These are phyloP conservation scores for Trichoderma reesei DNA, from an alignment of 495 filamentous ascomycete species.

Conservation along the genomic window DNA sequence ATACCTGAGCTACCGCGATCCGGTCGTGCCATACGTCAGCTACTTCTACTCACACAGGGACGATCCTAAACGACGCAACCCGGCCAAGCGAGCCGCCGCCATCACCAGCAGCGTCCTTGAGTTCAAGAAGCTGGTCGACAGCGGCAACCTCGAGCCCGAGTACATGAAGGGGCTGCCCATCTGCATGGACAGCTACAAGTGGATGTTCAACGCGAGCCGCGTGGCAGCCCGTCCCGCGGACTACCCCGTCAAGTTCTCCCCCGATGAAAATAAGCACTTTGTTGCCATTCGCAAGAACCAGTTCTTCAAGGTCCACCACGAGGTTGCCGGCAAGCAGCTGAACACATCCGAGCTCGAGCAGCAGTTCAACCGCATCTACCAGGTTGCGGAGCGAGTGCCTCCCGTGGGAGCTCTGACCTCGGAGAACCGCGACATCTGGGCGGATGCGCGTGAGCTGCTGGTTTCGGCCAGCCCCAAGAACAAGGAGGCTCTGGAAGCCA, in stretches of 20 bases:
- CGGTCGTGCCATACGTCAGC: slow-evolving; percentile 94
- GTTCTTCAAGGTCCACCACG: slow-evolving; percentile 79
- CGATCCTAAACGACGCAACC: slow-evolving; percentile 78
- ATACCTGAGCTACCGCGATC: slow-evolving; percentile 88
- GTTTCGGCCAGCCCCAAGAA: slow-evolving; percentile 68
- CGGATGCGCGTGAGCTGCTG: slow-evolving; percentile 69
- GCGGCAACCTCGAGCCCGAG: slow-evolving; percentile 80
- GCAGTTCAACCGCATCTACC: slow-evolving; percentile 79
- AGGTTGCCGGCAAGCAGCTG: slow-evolving; percentile 69
- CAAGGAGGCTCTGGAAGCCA: slow-evolving; percentile 60
- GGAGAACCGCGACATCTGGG: slow-evolving; percentile 90
- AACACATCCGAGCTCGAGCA: slow-evolving; percentile 79
- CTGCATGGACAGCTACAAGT: slow-evolving; percentile 95
- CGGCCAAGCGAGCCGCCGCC: slow-evolving; percentile 85
- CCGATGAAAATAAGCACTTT: slow-evolving; percentile 70
- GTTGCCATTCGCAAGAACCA: slow-evolving; percentile 88
- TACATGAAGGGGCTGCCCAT: slow-evolving; percentile 95
- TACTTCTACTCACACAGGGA: slow-evolving; percentile 99
- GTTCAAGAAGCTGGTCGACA: slow-evolving; percentile 90
- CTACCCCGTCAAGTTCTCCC: slow-evolving; percentile 70
- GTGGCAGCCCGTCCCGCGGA: slow-evolving; percentile 77
- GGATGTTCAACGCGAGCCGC: slow-evolving; percentile 95
- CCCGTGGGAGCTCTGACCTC: slow-evolving; percentile 80
- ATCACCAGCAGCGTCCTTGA: slow-evolving; percentile 75
- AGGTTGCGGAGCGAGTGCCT: slow-evolving; percentile 55